Conservation (phyloP, 768 basidiomycete species). For the Glaciozyma martinii region DNA sequence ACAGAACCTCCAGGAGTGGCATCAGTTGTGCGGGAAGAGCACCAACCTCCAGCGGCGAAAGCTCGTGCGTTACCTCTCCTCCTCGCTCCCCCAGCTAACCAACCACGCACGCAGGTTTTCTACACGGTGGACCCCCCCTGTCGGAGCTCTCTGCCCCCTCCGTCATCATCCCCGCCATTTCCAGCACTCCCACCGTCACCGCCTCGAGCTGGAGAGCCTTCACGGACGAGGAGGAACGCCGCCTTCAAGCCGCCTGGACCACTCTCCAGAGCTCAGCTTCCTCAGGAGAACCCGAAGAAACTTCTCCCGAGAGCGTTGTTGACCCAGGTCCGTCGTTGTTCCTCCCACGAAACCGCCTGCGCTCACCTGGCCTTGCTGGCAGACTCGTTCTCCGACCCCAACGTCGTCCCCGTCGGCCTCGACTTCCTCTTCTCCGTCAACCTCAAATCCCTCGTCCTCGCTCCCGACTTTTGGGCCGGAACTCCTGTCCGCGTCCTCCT, state of each 20-base stretch:
- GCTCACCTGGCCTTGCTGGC: too few species aligned
- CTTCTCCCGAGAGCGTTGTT: background rate
- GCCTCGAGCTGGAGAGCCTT: constrained; percentile 24
- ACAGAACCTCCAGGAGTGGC: too few species aligned
- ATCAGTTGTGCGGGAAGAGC: too few species aligned
- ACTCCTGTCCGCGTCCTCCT: constrained; percentile 17
- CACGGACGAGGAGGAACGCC: constrained; percentile 26
- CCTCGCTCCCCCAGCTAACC: background rate
- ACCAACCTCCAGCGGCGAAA: background rate
- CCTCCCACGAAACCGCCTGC: too few species aligned
- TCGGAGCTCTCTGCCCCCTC: constrained; percentile 24
- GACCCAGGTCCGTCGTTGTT: background rate
- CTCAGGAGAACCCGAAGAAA: background rate
- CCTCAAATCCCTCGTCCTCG: constrained; percentile 17
- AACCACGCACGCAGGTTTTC: background rate
- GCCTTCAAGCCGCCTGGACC: constrained; percentile 10
- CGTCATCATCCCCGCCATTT: background rate
- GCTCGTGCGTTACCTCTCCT: background rate
- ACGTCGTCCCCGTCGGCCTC: constrained; percentile 28
- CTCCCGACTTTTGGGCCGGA: constrained; percentile 33
- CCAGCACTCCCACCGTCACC: constrained; percentile 1
- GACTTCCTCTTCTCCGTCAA: constrained; percentile 32
- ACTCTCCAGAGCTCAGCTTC: background rate
- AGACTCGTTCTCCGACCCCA: background rate
- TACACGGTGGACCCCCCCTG: constrained; percentile 24